Evolutionary conservation across 192 early-diverging fungal genomes (phyloP), one percentile per base, ranked within the genome.

Genomic region (Coemansia sp.): DNA sequence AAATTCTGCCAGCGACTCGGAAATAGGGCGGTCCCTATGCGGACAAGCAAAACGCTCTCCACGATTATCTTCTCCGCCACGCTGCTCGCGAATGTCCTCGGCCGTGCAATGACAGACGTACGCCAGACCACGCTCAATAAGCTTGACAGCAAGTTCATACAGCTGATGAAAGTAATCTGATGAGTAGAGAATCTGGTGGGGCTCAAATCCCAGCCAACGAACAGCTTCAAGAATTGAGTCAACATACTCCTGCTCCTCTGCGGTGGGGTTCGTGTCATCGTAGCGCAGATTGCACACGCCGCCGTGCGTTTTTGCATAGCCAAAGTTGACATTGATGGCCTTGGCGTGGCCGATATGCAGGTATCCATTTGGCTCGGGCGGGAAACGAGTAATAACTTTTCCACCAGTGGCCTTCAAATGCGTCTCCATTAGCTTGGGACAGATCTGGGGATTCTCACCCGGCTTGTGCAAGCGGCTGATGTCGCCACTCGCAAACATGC

Each of bases 271-370:
- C 11, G 92, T 94, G 76, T 93, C 92, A 80, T 94, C 89, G 67
- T 90, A 95, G 60, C 93, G 88, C 61, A 99, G 87, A 81, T 99
- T 94, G 68, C 91, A 93, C 42, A 92, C 70, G 42, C 98, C 98
- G 57, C 91, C 85, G 72, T 94, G 89, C 11, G 90, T 90, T 67
- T 88, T 87, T 21, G 98, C 98, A 62, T 94, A 98, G 52, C 96
- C 98, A 90, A 99, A 99, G 85, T 96, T 98, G 70, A 98, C 90
- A 76, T 99, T 99, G 85, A 99, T 97, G 46, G 96, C 98, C 83
- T 99, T 99, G 64, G 95, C 95, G 74, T 99, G 98, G 57, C 98
- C 96, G 80, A 99, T 98, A 78, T 99, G 96, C 56, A 98, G 84
- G 84, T 89, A 97, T 23, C 98, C 96, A 76, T 99, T 98, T 59